A percentile compares a stretch with the other conserved stretches of the same genome.
Conservation (phyloP, 2,329 filamentous ascomycete species). For the Penicillium sp. region DNA sequence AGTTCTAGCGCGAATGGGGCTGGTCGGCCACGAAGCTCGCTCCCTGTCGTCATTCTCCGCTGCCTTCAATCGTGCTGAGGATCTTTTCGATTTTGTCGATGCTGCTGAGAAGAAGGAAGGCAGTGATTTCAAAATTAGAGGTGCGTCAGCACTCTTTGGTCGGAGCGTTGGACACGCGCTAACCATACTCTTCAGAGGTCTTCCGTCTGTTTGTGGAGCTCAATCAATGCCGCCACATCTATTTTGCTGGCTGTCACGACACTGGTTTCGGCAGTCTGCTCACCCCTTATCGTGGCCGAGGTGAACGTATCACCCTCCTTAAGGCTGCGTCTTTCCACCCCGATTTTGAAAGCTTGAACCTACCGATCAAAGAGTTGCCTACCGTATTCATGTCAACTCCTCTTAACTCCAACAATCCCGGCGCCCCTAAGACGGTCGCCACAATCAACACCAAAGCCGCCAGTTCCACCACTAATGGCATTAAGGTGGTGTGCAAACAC, state of each 20-base stretch:
- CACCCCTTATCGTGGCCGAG: slow-evolving; percentile 47
- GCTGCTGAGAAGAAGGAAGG: slow-evolving; percentile 57
- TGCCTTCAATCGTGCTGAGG: slow-evolving; percentile 53
- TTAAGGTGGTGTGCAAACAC: slow-evolving; percentile 25
- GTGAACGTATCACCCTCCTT: slow-evolving; percentile 52
- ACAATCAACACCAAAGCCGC: slow-evolving; percentile 9
- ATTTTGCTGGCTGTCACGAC: slow-evolving; percentile 59
- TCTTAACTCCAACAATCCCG: slow-evolving; percentile 24
- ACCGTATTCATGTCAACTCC: slow-evolving; percentile 47
- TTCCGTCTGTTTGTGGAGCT: slow-evolving; percentile 51
- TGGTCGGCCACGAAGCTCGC: slow-evolving; percentile 51
- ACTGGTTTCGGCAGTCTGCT: slow-evolving; percentile 54
- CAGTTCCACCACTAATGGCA: slow-evolving; percentile 9
- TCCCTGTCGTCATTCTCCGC: slow-evolving; percentile 52
- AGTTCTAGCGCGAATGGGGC: slow-evolving; percentile 44
- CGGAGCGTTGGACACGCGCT: not conserved
- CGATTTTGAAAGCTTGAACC: slow-evolving; percentile 49
- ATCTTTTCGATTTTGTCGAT: slow-evolving; percentile 57
- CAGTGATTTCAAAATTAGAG: slow-evolving; percentile 56
- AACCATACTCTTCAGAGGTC: slow-evolving; percentile 23
- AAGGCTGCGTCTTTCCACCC: slow-evolving; percentile 48
- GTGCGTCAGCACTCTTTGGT: slow-evolving; percentile 21
- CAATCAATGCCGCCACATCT: slow-evolving; percentile 58
- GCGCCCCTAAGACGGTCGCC: not conserved
- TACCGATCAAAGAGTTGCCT: slow-evolving; percentile 49